Evolutionary conservation across 2,329 filamentous ascomycete genomes (phyloP), one percentile per base, ranked within the genome.

Genomic region (Macroventuria anomochaeta): DNA sequence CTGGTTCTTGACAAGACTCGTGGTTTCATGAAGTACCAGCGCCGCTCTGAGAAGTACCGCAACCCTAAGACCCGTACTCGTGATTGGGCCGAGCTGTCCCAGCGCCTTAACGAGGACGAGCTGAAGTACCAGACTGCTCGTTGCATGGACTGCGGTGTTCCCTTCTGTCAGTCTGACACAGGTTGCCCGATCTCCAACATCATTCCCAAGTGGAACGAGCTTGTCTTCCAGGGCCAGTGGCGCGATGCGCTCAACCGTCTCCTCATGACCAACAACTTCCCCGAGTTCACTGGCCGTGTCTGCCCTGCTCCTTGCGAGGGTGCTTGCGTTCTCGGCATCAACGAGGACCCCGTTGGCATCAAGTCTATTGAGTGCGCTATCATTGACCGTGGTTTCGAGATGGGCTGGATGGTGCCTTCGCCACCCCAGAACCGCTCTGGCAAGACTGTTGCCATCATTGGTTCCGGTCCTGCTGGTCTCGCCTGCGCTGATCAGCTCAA

Each of bases 71-170:
- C 90, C 34, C 85, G 93, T 65, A 92, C 87, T 58, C 91, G 93
- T 73, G 93, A 97, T 72, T 97, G 93, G 93, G 89, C 89, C 33
- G 93, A 97, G 78, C 84, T 97, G 39, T 95, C 88, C 54, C 86
- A 86, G 68, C 89, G 93, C 53, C 84, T 97, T 41, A 91, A 90
- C 62, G 92, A 96, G 76, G 93, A 97, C 65, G 92, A 96, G 79
- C 86, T 97, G 61, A 97, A 97, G 80, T 97, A 96, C 72, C 93
- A 97, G 77, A 89, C 92, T 39, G 93, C 93, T 57, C 90, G 93
- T 62, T 97, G 93, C 81, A 97, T 97, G 93, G 93, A 97, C 79
- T 97, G 93, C 58, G 93, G 93, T 85, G 93, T 97, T 57, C 93
- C 93, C 1, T 97, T 97, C 84, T 97, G 93, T 69, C 93, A 97